Base-by-base conservation (phyloP, 1,139 yeast species). In the Yamadazyma songkhlaensis region DNA sequence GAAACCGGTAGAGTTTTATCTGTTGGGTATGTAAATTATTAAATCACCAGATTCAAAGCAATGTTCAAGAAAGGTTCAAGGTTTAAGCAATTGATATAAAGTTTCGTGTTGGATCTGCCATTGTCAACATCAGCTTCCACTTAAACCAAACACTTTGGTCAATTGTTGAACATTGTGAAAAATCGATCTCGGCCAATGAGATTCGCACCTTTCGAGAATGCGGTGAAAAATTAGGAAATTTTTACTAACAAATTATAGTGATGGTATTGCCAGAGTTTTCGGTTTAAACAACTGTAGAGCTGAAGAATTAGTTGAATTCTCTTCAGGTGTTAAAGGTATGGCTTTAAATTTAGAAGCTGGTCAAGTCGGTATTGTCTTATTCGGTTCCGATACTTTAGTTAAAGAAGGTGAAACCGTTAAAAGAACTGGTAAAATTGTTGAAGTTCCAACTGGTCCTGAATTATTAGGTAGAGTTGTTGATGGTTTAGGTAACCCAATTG, bases 251-350 rank as follows among this genome's bases (percentile, higher is more conserved):
- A 35, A 23, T 32, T 49, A 33, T 61, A 83, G 97, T 84, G 99
- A 94, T 75, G 99, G 99, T 90, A 92, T 92, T 68, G 99, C 98
- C 70, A 95, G 98, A 83, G 96, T 92, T 63, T 92, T 87, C 77
- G 99, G 99, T 75, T 81, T 94, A 64, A 92, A 90, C 94, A 94
- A 94, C 83, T 84, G 90, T 72, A 97, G 92, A 81, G 98, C 98
- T 65, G 98, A 92, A 79, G 99, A 94, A 78, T 83, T 94, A 72
- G 97, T 94, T 62, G 98, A 94, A 77, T 94, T 94, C 79, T 79
- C 97, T 48, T 89, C 98, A 46, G 98, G 99, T 80, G 97, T 92
- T 62, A 89, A 90, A 78, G 99, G 98, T 85, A 94, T 94, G 99
- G 98, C 98, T 64, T 82, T 94, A 70, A 94, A 94, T 84, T 86